Evolutionary conservation across 495 filamentous ascomycete genomes (phyloP).

Genomic region (Aspergillus egyptiacus): DNA sequence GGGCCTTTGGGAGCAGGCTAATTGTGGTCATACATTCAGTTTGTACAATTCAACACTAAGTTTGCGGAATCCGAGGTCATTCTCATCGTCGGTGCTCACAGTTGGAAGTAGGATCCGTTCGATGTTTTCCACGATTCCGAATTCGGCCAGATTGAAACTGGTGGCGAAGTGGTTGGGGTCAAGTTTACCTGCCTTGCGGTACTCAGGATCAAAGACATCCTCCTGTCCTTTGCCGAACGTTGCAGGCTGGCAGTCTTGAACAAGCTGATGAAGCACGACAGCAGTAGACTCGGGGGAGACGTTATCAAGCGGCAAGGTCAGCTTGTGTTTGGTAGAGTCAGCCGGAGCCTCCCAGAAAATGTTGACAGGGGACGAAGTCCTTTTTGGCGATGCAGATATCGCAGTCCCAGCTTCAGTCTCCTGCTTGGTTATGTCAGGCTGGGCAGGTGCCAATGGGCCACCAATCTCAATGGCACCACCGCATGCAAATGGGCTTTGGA

Average conservation of each 20-base stretch:
- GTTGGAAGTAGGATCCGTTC: conserved; percentile 42
- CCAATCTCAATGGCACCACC: not conserved
- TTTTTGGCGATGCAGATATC: too few relatives aligned
- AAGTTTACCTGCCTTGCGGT: conserved; percentile 47
- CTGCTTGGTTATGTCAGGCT: too few relatives aligned
- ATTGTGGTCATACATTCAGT: too few relatives aligned
- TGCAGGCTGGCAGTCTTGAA: conserved; percentile 24
- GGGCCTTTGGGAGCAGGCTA: too few relatives aligned
- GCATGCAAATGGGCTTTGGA: not conserved
- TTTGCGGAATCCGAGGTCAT: conserved; percentile 3
- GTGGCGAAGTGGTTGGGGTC: conserved; percentile 37
- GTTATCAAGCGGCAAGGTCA: not conserved
- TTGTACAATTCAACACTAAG: conserved; percentile 49
- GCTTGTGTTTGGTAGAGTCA: not conserved
- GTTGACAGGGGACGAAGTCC: not conserved
- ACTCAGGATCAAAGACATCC: conserved; percentile 42
- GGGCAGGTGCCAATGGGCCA: too few relatives aligned
- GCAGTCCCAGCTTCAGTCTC: too few relatives aligned
- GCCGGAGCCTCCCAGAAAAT: not conserved
- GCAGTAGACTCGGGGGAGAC: too few relatives aligned
- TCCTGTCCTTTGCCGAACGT: conserved; percentile 41
- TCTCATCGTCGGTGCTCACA: conserved; percentile 5
- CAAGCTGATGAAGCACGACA: too few relatives aligned
- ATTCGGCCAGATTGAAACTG: conserved; percentile 46
- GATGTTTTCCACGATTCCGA: conserved; percentile 45